Evolutionary conservation across 306 rosid genomes (phyloP), one percentile per base, ranked within the genome.

Genomic region (Prunus campanulata): DNA sequence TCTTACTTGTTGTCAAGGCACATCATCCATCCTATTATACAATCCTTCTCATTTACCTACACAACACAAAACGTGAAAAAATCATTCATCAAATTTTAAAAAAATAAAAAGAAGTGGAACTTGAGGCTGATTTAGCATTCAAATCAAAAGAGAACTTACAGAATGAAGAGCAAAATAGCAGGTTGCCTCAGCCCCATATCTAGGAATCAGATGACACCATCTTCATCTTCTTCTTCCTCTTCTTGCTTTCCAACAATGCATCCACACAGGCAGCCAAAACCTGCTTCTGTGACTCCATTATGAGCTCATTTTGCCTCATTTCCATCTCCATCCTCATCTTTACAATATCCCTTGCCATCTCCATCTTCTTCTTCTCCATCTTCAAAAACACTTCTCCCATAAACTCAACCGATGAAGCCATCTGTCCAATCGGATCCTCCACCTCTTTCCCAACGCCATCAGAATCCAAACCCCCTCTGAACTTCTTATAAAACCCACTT

Each of bases 331-430:
- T 90, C 59, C 93, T 67, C 90, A 87, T 90, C 5, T 82, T 67
- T 15, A 87, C 92, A 7, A 92, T 87, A 76, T 92, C 93, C 79
- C 92, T 84, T 0, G 97, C 92, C 97, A 87, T 92, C 75, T 92
- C 97, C 93, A 92, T 90, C 88, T 90, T 92, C 97, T 84, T 90
- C 78, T 88, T 82, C 67, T 92, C 97, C 87, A 86, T 86, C 46
- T 86, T 87, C 77, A 90, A 89, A 68, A 90, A 87, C 66, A 90
- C 91, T 79, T 92, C 93, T 49, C 96, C 96, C 29, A 92, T 48
- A 2, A 86, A 60, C 77, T 83, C 84, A 22, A 92, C 86, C 3
- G 96, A 95, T 1, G 86, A 68, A 18, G 90, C 96, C 64, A 92
- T 80, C 11, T 88, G 93, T 0, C 80, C 90, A 25, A 88, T 71